Conservation (phyloP, 805 yeast species). For the Myxozyma mucilagina region DNA sequence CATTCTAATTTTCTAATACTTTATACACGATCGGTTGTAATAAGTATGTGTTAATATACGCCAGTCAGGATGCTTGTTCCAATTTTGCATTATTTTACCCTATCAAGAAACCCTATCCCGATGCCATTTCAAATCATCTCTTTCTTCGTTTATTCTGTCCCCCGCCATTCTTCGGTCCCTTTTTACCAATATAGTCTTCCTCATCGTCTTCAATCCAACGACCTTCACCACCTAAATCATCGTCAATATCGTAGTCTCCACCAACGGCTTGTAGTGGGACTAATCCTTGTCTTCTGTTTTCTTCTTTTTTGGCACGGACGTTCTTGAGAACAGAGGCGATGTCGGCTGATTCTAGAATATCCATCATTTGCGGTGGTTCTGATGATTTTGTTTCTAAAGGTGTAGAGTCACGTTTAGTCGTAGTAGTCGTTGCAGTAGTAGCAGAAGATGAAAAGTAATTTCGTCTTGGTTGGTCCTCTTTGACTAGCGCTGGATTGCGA, state of each 20-base stretch:
- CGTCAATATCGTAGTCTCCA: conserved; percentile 31
- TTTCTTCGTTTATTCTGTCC: background rate
- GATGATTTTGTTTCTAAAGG: background rate
- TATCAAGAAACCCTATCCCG: too few relatives aligned
- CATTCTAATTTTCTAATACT: too few relatives aligned
- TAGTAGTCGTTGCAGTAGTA: background rate
- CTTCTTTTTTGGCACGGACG: conserved; percentile 11
- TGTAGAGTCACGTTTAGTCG: background rate
- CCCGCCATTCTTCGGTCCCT: conserved; percentile 13
- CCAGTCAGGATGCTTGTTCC: too few relatives aligned
- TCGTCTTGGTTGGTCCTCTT: background rate
- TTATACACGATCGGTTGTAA: too few relatives aligned
- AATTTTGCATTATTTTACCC: too few relatives aligned
- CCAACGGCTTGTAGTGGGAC: conserved; percentile 20
- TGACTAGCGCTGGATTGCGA: background rate
- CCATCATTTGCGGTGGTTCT: background rate
- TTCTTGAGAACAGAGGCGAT: conserved; percentile 5
- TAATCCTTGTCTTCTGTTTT: conserved; percentile 10
- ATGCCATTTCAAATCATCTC: background rate
- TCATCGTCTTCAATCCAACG: conserved; percentile 33
- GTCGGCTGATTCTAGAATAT: conserved; percentile 3
- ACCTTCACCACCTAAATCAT: conserved; percentile 32
- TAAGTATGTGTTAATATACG: too few relatives aligned
- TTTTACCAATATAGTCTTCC: conserved; percentile 13
- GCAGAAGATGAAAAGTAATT: background rate